Conservation (phyloP, 306 rosid genomes). For the Calophaca sinica region DNA sequence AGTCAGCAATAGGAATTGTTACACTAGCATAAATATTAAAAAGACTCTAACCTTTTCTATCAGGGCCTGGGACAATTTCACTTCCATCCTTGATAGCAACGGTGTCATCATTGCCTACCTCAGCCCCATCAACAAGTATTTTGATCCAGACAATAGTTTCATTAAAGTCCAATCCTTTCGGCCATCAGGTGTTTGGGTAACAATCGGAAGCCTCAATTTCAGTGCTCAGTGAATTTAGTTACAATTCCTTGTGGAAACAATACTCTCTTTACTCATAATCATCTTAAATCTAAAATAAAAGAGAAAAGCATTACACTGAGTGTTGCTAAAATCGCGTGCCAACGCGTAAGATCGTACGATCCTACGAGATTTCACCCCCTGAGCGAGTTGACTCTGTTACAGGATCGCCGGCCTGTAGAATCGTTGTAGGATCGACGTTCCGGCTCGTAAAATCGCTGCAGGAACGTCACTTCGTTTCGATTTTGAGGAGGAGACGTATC, state of each 20-base stretch:
- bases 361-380: too few relatives aligned
- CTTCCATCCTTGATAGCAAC: constrained; percentile 71
- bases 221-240: constrained; percentile 15
- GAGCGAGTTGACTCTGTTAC: too few relatives aligned
- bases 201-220: not conserved
- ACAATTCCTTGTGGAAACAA: not conserved
- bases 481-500: too few relatives aligned
- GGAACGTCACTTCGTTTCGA: too few relatives aligned
- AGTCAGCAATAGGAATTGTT: constrained; percentile 15
- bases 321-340: too few relatives aligned
- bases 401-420: too few relatives aligned
- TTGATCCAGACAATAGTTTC: constrained; percentile 25
- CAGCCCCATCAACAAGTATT: constrained; percentile 69
- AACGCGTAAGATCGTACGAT: too few relatives aligned
- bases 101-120: constrained; percentile 54
- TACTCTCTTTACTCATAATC: too few relatives aligned
- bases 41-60: constrained; percentile 62
- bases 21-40: constrained; percentile 28
- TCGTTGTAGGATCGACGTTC: too few relatives aligned
- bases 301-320: too few relatives aligned
- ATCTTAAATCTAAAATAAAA: not conserved
- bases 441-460: too few relatives aligned
- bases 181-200: not conserved
- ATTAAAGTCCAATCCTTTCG: constrained; percentile 20
- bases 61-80: constrained; percentile 72